A percentile compares a stretch with the other conserved stretches of the same genome.
Conservation (phyloP, 106 monocot species). For the Dioscorea dumetorum region DNA sequence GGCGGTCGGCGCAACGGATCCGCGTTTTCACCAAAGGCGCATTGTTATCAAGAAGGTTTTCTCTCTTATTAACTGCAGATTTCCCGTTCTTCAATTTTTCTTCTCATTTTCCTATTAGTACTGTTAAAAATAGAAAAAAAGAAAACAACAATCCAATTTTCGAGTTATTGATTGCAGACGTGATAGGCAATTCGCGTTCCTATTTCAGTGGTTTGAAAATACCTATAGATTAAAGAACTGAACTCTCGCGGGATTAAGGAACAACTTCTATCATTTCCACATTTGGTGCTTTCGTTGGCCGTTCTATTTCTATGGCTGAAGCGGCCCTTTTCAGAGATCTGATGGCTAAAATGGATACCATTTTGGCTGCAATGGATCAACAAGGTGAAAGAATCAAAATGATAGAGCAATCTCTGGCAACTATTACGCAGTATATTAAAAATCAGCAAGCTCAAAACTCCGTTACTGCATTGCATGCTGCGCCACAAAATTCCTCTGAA, state of each 20-base stretch:
- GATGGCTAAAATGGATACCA: too few relatives aligned
- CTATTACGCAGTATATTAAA: too few relatives aligned
- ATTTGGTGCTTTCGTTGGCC: constrained; percentile 95
- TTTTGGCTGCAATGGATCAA: too few relatives aligned
- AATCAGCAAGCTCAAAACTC: too few relatives aligned
- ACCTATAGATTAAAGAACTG: constrained; percentile 74
- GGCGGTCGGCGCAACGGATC: not conserved
- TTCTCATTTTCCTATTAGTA: not conserved
- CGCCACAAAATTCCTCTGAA: too few relatives aligned
- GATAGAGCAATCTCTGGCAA: too few relatives aligned
- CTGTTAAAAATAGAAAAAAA: too few relatives aligned
- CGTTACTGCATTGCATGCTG: too few relatives aligned
- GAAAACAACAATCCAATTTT: not conserved
- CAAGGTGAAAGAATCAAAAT: too few relatives aligned
- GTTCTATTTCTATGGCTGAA: too few relatives aligned
- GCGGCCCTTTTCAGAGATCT: too few relatives aligned
- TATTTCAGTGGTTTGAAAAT: not conserved
- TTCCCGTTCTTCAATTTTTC: not conserved
- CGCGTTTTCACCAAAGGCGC: constrained; percentile 6
- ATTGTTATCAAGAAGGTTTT: constrained; percentile 6
- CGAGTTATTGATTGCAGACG: not conserved
- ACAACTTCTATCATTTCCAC: constrained; percentile 86
- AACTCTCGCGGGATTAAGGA: constrained; percentile 65
- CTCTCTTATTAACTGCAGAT: not conserved
- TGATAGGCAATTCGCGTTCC: not conserved